Percentiles rank a stretch among this genome's conserved stretches.
Evolutionary conservation across 148 eudicot genomes (phyloP).

Genomic region (Simmondsia chinensis): DNA sequence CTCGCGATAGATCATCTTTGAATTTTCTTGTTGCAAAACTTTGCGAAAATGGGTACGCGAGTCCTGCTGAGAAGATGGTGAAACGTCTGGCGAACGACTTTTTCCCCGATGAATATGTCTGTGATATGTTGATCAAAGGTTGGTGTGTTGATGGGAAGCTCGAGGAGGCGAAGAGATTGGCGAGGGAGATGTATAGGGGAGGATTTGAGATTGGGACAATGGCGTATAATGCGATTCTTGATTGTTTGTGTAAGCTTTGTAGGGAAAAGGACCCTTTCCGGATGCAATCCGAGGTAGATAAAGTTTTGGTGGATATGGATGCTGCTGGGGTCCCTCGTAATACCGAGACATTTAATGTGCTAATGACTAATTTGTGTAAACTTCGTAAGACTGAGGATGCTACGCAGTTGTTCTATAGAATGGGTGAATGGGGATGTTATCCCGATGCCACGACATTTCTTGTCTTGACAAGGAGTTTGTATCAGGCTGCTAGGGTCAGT

Average conservation of each 20-base stretch:
- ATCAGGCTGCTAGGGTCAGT: constrained; percentile 84
- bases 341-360: constrained; percentile 77
- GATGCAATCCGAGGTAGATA: constrained; percentile 53
- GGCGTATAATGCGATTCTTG: constrained; percentile 71
- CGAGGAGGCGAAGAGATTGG: constrained; percentile 72
- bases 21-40: constrained; percentile 47
- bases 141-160: constrained; percentile 87
- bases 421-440: constrained; percentile 89
- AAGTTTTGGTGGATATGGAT: constrained; percentile 75
- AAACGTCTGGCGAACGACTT: constrained; percentile 64
- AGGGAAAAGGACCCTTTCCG: constrained; percentile 66
- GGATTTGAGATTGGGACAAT: constrained; percentile 71
- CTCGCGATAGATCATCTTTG: constrained; percentile 32
- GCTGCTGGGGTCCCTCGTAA: constrained; percentile 73
- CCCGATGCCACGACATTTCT: constrained; percentile 70
- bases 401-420: constrained; percentile 52
- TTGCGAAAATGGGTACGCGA: constrained; percentile 69
- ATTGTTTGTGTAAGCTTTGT: constrained; percentile 85
- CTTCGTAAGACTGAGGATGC: constrained; percentile 68
- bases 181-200: constrained; percentile 80
- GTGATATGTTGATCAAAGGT: constrained; percentile 76
- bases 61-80: constrained; percentile 79
- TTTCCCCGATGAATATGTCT: constrained; percentile 65
- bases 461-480: constrained; percentile 64
- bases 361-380: constrained; percentile 68